Base-by-base conservation (phyloP, 2,329 filamentous ascomycete species). In the Pyrenophora tritici-repentis region DNA sequence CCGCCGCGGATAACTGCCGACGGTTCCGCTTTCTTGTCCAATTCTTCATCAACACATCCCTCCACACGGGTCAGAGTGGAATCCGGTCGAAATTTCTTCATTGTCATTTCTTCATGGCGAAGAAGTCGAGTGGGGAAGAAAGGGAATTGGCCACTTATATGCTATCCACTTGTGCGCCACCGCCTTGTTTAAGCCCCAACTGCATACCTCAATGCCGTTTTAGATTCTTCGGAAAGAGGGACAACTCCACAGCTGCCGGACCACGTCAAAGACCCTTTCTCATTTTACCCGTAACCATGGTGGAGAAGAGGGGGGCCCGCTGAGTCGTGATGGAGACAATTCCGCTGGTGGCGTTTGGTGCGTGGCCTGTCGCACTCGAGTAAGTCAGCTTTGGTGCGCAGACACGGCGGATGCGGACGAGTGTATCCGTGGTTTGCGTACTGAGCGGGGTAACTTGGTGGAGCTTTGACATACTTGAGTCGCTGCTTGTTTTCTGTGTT, bases 1-100 rank as follows among this genome's bases (percentile, higher is more conserved):
- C 26, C 26, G 26, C 49, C 49, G 49, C 39, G 29, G 26, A 33
- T 33, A 48, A 3, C 22, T 39, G 34, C 16, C 31, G 29, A 36
- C 39, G 39, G 38, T 34, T 43, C 44, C 49, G 39, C 34, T 26
- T 52, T 18, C 38, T 29, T 29, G 26, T 10, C 33, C 42, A 40
- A 22, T 10, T 34, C 18, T 24, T 17, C 10, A 31, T 31, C 24
- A 16, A 16, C 18, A 39, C 18, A 24, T 32, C 36, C 42, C 6
- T 36, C 10, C 17, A 17, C 12, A 13, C 35, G 31, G 32, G 41
- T 34, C n/a, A 31, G 36, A 12, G 31, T 38, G 3, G 7, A 1
- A 12, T 39, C 6, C 4, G 12, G 3, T 47, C 10, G 3, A 18
- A 34, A 35, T 29, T 20, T 14, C 33, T 14, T n/a, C 24, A 12